Base-by-base conservation (phyloP, 2,329 filamentous ascomycete genomes). In the Xylaria sp. region DNA sequence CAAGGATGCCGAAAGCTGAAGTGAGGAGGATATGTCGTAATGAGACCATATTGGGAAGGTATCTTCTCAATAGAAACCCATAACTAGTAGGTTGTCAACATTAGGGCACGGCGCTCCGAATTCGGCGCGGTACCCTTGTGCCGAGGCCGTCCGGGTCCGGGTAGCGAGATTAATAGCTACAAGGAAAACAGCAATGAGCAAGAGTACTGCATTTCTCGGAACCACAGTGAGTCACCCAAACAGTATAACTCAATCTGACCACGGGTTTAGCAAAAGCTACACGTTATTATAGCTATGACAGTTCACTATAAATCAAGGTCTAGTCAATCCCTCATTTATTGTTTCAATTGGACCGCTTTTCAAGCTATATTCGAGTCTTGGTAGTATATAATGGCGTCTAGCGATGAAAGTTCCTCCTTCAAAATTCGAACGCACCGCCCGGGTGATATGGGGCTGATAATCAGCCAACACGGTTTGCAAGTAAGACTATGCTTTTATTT, bases 401-500 rank as follows among this genome's bases (percentile, higher is more conserved):
- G 1, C 17, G 53, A 56, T 26, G 31, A 40, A 9, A 3, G 28
- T 28, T 23, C 44, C 20, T 46, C 26, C 2, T 69, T 59, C 42
- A 54, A 5, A 2, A 67, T 69, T 44, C 48, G 67, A 40, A 36
- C 56, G 9, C 65, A 69, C 26, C 40, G 33, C 10, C 48, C 67
- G 7, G 67, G 59, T 13, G 67, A 69, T n/a, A 67, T 69, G 56
- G 67, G 60, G 6, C 26, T 65, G 33, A 54, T 69, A 51, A 56
- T 67, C 28, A 60, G 54, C 23, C 57, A 56, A 17, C 67, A 67
- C n/a, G 67, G 49, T 13, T 54, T 36, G 40, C 51, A 58, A 2
- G 67, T 69, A 62, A 67, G 67, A 54, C 42, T 2, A 42, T 0
- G 26, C n/a, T 17, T 28, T 20, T 11, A 9, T 31, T 2, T 40